phyloP scores from a whole-genome alignment of 2,329 filamentous ascomycete genomes.

The Monosporascus ibericus region DNA sequence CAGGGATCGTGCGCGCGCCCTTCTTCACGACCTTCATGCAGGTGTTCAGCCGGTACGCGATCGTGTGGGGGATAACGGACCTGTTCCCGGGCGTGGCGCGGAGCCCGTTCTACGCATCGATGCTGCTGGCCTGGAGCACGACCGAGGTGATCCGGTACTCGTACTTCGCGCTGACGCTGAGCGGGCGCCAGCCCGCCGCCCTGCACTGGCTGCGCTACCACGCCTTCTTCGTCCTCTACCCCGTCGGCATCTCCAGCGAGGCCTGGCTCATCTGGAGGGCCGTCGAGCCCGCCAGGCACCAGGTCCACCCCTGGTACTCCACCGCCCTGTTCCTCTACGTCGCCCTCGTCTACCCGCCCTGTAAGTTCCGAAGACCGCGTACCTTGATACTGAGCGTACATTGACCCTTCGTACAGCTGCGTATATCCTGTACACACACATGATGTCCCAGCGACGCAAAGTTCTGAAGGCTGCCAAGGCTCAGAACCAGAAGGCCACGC shows the following conservation, averaged over 20 bases:
- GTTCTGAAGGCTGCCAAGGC: slow-evolving; percentile 59
- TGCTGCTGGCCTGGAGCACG: slow-evolving; percentile 81
- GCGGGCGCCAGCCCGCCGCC: slow-evolving; percentile 47
- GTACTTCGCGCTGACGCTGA: slow-evolving; percentile 75
- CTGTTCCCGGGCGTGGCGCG: slow-evolving; percentile 62
- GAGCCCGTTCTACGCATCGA: slow-evolving; percentile 54
- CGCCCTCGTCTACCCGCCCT: slow-evolving; percentile 72
- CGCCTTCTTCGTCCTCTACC: slow-evolving; percentile 89
- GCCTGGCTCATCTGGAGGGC: slow-evolving; percentile 71
- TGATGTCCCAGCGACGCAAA: slow-evolving; percentile 86
- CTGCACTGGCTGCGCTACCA: slow-evolving; percentile 86
- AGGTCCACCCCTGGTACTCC: slow-evolving; percentile 47
- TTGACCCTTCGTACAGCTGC: slow-evolving; percentile 42
- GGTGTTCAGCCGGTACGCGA: slow-evolving; percentile 77
- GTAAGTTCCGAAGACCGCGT: slow-evolving; percentile 39
- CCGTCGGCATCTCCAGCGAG: slow-evolving; percentile 84
- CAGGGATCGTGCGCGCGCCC: slow-evolving; percentile 80
- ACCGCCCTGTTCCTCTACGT: slow-evolving; percentile 70
- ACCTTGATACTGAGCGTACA: too few species aligned
- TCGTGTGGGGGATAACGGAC: slow-evolving; percentile 80
- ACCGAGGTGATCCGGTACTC: slow-evolving; percentile 92
- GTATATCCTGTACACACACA: slow-evolving; percentile 86
- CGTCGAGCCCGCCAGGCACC: slow-evolving; percentile 48
- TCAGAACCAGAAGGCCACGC: slow-evolving; percentile 35
- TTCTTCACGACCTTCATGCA: slow-evolving; percentile 84